A percentile compares a stretch with the other conserved stretches of the same genome.
Evolutionary conservation across 1,139 yeast genomes (phyloP).

Genomic region (Yamadazyma siamensis): DNA sequence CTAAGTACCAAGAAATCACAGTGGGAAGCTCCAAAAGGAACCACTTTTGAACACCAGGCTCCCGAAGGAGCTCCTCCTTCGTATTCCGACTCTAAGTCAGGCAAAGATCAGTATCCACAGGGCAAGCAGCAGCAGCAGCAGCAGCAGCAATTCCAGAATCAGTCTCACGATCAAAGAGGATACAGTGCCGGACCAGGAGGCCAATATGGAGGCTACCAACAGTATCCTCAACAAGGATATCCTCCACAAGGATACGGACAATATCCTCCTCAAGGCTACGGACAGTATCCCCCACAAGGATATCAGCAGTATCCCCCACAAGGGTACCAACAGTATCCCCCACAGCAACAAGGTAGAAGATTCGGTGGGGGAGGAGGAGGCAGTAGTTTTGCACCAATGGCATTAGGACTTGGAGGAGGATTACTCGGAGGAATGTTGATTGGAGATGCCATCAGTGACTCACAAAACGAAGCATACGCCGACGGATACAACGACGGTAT

Average conservation of each 20-base stretch:
- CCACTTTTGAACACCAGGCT: conserved; percentile 34
- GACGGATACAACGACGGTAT: conserved; percentile 26
- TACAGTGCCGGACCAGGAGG: conserved; percentile 8
- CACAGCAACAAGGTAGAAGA: conserved; percentile 16
- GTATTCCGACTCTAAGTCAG: conserved; percentile 23
- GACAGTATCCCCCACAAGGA: conserved; percentile 9
- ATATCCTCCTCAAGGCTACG: conserved; percentile 6
- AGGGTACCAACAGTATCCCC: conserved; percentile 16
- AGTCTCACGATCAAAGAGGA: conserved; percentile 19
- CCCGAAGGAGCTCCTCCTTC: conserved; percentile 33
- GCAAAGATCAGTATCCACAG: too few species aligned
- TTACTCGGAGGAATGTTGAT: conserved; percentile 68
- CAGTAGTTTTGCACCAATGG: conserved; percentile 19
- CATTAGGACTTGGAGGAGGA: conserved; percentile 81
- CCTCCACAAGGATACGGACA: conserved; percentile 18
- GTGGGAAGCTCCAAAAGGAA: conserved; percentile 83
- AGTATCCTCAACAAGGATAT: conserved; percentile 10
- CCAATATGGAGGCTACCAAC: conserved; percentile 5
- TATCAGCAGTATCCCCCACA: conserved; percentile 19
- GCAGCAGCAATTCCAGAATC: conserved; percentile 12
- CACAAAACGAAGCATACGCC: conserved; percentile 31
- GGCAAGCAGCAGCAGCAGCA: too few species aligned
- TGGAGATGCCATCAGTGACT: conserved; percentile 37
- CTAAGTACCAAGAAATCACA: conserved; percentile 72
- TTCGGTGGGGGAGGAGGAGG: conserved; percentile 35